These are phyloP conservation scores for Apiotrichum domesticum DNA, from an alignment of 1,284 basidiomycete genomes.

Conservation along the genomic window DNA sequence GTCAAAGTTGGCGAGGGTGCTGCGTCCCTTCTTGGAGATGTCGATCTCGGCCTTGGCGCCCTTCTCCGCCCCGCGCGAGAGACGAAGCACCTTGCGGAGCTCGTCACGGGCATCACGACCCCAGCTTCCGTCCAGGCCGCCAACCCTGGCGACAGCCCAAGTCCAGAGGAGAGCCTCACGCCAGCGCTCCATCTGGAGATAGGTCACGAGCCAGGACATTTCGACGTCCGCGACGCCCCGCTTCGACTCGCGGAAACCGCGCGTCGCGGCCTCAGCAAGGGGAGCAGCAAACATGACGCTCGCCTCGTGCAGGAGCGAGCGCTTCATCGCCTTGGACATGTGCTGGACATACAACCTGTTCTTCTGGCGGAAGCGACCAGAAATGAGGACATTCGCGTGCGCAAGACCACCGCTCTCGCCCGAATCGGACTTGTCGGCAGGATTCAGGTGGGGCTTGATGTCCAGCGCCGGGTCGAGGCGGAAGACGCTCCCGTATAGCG, in stretches of 20 bases:
- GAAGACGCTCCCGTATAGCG: slow-evolving; percentile 29
- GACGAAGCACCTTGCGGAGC: slow-evolving; percentile 19
- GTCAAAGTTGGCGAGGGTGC: slow-evolving; percentile 25
- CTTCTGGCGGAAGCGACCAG: slow-evolving; percentile 25
- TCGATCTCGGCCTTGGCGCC: slow-evolving; percentile 6
- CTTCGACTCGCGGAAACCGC: slow-evolving; percentile 32
- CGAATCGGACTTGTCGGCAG: slow-evolving; percentile 18
- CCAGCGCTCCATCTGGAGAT: slow-evolving; percentile 40
- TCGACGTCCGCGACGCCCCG: slow-evolving; percentile 35
- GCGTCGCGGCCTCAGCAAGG: slow-evolving; percentile 23
- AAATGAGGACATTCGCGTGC: slow-evolving; percentile 30
- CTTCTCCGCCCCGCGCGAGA: slow-evolving; percentile 12
- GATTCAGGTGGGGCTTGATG: slow-evolving; percentile 20
- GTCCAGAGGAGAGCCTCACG: slow-evolving; percentile 39
- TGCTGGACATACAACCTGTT: slow-evolving; percentile 35
- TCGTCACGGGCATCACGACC: slow-evolving; percentile 21
- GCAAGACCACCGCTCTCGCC: slow-evolving; percentile 43
- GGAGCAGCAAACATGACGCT: slow-evolving; percentile 30
- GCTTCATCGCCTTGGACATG: slow-evolving; percentile 32
- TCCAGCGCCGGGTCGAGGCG: slow-evolving; percentile 29
- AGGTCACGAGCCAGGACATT: slow-evolving; percentile 33
- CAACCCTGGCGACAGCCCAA: slow-evolving; percentile 34
- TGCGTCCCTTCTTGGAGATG: slow-evolving; percentile 11
- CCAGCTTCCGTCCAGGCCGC: slow-evolving; percentile 30
- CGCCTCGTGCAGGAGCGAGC: slow-evolving; percentile 30